Evolutionary conservation across 345 rosid genomes (phyloP).

Genomic region (Reutealis trisperma): DNA sequence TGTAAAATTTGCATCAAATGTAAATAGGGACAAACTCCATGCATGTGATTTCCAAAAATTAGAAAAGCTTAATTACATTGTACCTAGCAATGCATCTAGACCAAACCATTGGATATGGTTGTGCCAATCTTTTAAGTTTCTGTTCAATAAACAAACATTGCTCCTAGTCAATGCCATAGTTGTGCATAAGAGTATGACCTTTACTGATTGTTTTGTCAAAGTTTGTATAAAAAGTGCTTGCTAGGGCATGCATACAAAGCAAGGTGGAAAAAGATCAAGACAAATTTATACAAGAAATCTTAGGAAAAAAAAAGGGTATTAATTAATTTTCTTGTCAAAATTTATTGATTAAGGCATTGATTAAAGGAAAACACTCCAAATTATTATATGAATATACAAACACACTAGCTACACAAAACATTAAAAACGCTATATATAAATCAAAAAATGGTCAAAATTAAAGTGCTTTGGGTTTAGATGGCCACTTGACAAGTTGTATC

Average conservation of each 20-base stretch:
- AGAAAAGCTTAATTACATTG: too few species aligned
- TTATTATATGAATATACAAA: too few species aligned
- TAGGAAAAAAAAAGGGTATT: not conserved
- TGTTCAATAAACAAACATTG: not conserved
- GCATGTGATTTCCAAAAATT: too few species aligned
- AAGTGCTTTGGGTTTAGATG: not conserved
- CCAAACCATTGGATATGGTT: not conserved
- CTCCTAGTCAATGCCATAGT: not conserved
- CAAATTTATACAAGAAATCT: not conserved
- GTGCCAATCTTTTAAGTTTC: not conserved
- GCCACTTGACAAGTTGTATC: conserved; percentile 13
- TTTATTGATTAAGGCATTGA: not conserved
- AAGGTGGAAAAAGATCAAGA: not conserved
- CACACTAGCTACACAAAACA: too few species aligned
- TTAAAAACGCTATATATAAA: not conserved
- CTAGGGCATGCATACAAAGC: not conserved
- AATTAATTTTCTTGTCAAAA: not conserved
- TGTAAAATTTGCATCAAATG: too few species aligned
- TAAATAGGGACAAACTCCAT: too few species aligned
- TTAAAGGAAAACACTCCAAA: not conserved
- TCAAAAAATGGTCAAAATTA: too few species aligned
- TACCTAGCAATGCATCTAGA: not conserved
- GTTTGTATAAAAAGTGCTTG: not conserved
- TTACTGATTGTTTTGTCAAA: not conserved
- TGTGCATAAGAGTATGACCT: not conserved